phyloP scores from a whole-genome alignment of 768 basidiomycete genomes.

The Tricholoma furcatifolium region DNA sequence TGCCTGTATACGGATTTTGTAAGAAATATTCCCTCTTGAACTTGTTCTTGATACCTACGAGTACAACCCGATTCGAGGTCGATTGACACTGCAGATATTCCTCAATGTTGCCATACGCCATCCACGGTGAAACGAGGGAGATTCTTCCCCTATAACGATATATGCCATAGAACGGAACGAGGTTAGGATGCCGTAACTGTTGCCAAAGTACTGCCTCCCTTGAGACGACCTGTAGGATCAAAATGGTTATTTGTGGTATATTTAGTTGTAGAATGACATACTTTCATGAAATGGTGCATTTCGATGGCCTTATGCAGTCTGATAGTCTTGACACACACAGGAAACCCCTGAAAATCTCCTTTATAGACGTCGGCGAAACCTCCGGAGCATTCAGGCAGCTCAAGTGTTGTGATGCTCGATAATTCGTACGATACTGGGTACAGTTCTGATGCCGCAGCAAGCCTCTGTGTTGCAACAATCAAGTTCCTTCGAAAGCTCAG shows the following conservation, averaged over 20 bases:
- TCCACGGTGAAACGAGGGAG: background rate
- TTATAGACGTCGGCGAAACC: too few relatives aligned
- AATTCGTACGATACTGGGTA: background rate
- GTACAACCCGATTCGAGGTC: background rate
- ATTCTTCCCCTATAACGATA: background rate
- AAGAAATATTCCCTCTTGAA: background rate
- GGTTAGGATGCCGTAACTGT: too few relatives aligned
- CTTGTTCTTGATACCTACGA: background rate
- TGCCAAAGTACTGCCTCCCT: slow-evolving; percentile 5
- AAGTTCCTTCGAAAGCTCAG: too few relatives aligned
- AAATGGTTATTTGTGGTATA: too few relatives aligned
- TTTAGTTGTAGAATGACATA: background rate
- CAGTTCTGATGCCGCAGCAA: background rate
- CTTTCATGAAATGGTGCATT: background rate
- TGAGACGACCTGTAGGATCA: background rate
- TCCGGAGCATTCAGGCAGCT: background rate
- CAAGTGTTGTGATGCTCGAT: background rate
- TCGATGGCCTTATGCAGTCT: background rate
- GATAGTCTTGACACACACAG: too few relatives aligned
- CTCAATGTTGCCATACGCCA: background rate
- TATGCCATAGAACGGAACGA: background rate
- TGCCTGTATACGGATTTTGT: slow-evolving; percentile 18
- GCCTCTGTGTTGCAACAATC: too few relatives aligned
- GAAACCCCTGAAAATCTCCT: too few relatives aligned
- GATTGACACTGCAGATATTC: background rate